A percentile compares a stretch with the other conserved stretches of the same genome.
These are phyloP conservation scores for Diversispora epigaea DNA, from an alignment of 192 early-diverging fungal species.

Conservation along the genomic window DNA sequence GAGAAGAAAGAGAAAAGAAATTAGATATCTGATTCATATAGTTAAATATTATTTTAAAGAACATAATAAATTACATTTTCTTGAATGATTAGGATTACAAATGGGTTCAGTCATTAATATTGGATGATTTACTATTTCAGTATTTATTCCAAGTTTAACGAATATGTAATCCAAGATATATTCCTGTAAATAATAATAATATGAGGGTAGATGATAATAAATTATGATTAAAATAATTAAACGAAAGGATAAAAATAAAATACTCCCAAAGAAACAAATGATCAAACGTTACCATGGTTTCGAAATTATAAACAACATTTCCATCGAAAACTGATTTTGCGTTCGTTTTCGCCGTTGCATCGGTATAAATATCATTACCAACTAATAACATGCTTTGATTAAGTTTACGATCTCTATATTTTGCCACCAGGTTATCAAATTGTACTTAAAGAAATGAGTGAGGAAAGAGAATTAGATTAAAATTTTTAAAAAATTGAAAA, in stretches of 20 bases:
- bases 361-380: conserved; percentile 67
- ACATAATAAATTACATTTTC: conserved; percentile 57
- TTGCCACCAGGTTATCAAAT: conserved; percentile 70
- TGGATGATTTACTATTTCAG: conserved; percentile 72
- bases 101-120: conserved; percentile 86
- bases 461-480: neutral
- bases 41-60: neutral
- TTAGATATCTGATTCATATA: neutral
- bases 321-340: conserved; percentile 65
- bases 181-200: conserved; percentile 55
- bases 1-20: neutral
- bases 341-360: conserved; percentile 52
- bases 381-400: conserved; percentile 51
- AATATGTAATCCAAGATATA: conserved; percentile 84
- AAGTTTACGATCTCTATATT: conserved; percentile 59
- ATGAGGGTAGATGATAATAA: neutral
- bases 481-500: neutral
- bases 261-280: neutral
- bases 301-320: conserved; percentile 69
- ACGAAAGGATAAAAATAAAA: neutral
- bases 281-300: conserved; percentile 64
- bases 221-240: neutral
- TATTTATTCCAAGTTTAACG: conserved; percentile 70
- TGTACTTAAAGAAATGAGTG: conserved; percentile 49
- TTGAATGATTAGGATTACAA: conserved; percentile 72